phyloP scores from a whole-genome alignment of 2,329 filamentous ascomycete species.

The Chrysoporthe deuterocubensis region DNA sequence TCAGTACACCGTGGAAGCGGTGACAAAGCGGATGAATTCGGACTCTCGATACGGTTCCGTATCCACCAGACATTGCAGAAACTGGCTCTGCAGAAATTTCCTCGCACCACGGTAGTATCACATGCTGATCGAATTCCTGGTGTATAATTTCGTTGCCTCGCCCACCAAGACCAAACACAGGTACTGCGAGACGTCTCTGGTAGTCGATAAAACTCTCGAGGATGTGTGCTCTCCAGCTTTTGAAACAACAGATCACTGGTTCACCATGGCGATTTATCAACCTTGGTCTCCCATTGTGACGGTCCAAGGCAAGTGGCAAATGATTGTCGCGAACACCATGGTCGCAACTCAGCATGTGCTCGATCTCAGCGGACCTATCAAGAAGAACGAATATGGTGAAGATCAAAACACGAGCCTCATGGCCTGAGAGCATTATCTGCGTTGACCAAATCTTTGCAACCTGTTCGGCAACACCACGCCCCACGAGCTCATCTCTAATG shows the following conservation, averaged over 20 bases:
- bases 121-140: neutral
- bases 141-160: neutral
- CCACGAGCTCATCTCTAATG: neutral
- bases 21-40: conserved; percentile 8
- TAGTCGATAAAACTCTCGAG: neutral
- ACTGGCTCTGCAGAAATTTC: neutral
- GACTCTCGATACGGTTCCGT: conserved; percentile 1
- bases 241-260: neutral
- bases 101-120: conserved; percentile 16
- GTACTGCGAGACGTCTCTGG: neutral
- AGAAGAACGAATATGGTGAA: conserved; percentile 10
- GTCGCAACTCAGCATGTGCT: neutral
- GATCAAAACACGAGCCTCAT: neutral
- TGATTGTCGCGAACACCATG: neutral
- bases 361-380: neutral
- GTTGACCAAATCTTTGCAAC: neutral
- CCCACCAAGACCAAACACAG: neutral
- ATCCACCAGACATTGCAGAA: conserved; percentile 13
- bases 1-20: conserved; percentile 3
- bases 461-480: neutral
- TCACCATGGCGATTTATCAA: too few species aligned
- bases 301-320: neutral
- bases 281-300: neutral
- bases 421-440: neutral
- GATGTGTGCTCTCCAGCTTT: rapidly evolving